Evolutionary conservation across 768 basidiomycete species (phyloP).

Genomic region (Arthromyces matolae): DNA sequence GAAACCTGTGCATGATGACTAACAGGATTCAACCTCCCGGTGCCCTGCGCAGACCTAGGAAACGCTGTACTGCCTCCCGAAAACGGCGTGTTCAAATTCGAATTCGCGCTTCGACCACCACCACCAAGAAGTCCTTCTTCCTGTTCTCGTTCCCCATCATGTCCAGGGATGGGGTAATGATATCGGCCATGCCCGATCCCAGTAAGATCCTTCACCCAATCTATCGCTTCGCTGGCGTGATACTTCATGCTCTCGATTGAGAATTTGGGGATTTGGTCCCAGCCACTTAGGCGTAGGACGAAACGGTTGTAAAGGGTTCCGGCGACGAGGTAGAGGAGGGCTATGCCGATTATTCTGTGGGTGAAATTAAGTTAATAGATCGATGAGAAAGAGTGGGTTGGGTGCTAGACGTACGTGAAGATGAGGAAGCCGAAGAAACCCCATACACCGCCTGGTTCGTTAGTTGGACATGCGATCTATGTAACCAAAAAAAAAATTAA

Average conservation of each 20-base stretch:
- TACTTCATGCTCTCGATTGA: slow-evolving; percentile 49
- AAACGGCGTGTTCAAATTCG: slow-evolving; percentile 4
- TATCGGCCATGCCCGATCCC: slow-evolving; percentile 20
- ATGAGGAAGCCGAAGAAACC: slow-evolving; percentile 53
- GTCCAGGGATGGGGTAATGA: slow-evolving; percentile 13
- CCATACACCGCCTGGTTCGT: slow-evolving; percentile 47
- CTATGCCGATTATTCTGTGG: slow-evolving; percentile 48
- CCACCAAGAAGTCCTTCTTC: slow-evolving; percentile 3
- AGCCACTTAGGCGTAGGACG: slow-evolving; percentile 66
- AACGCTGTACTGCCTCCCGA: not conserved
- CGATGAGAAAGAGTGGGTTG: not conserved
- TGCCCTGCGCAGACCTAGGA: slow-evolving; percentile 4
- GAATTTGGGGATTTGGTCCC: slow-evolving; percentile 71
- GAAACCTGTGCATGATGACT: slow-evolving; percentile 30
- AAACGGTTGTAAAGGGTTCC: slow-evolving; percentile 78
- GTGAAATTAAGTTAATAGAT: not conserved
- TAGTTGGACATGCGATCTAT: slow-evolving; percentile 74
- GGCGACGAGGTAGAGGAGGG: slow-evolving; percentile 62
- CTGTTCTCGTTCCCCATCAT: not conserved
- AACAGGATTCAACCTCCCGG: slow-evolving; percentile 29
- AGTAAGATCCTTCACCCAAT: slow-evolving; percentile 40
- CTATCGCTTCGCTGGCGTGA: slow-evolving; percentile 39
- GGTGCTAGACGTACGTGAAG: slow-evolving; percentile 61
- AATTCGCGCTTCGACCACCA: too few relatives aligned
- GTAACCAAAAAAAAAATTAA: too few relatives aligned